Evolutionary conservation across 257 asterid species (phyloP).

Genomic region (Leptodermis oblonga): DNA sequence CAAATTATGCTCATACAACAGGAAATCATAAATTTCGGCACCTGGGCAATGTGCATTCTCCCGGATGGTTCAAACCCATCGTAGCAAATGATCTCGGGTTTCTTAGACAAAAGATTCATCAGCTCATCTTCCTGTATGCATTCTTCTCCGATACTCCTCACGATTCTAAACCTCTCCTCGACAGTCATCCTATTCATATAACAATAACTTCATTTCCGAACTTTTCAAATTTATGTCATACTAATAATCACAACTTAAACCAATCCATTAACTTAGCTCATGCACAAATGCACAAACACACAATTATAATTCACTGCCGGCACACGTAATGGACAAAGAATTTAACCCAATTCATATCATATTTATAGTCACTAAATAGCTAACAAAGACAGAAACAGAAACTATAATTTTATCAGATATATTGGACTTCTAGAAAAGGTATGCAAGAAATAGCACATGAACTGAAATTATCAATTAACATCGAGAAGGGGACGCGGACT

Average conservation of each 20-base stretch:
- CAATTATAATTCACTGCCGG: neutral
- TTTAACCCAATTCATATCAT: neutral
- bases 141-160: constrained; percentile 88
- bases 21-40: constrained; percentile 16
- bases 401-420: too few species aligned
- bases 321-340: neutral
- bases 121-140: constrained; percentile 90
- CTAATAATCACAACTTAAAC: too few species aligned
- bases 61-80: constrained; percentile 97
- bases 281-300: neutral
- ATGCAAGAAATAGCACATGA: neutral
- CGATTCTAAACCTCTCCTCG: constrained; percentile 54
- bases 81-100: constrained; percentile 67
- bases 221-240: neutral
- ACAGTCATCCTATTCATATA: constrained; percentile 37
- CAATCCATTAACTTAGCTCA: neutral
- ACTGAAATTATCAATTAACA: neutral
- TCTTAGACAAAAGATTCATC: constrained; percentile 55
- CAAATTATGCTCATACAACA: neutral
- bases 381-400: neutral
- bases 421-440: neutral
- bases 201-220: neutral
- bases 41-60: constrained; percentile 98
- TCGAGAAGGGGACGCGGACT: neutral
- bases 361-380: neutral